These are phyloP conservation scores for Chiua sp. DNA, from an alignment of 1,284 basidiomycete species.

Conservation along the genomic window DNA sequence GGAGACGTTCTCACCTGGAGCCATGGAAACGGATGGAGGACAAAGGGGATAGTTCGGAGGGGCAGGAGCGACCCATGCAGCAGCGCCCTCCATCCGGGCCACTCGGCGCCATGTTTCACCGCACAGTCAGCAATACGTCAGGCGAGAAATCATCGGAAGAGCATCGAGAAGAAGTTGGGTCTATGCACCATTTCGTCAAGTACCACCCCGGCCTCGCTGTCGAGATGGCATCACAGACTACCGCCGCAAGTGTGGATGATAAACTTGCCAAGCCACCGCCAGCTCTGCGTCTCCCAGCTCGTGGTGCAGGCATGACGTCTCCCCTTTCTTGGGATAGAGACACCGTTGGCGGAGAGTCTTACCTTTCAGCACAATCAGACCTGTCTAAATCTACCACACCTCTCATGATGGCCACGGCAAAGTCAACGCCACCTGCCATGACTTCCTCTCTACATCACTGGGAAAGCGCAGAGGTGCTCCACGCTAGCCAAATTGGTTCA, in stretches of 20 bases:
- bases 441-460: slow-evolving; percentile 58
- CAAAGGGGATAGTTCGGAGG: slow-evolving; percentile 50
- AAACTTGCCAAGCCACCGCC: slow-evolving; percentile 31
- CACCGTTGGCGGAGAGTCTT: slow-evolving; percentile 52
- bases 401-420: slow-evolving; percentile 56
- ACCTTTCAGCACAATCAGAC: slow-evolving; percentile 51
- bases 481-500: slow-evolving; percentile 43
- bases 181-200: slow-evolving; percentile 40
- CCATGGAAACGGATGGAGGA: slow-evolving; percentile 52
- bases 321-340: slow-evolving; percentile 62
- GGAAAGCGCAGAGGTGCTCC: slow-evolving; percentile 73
- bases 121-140: slow-evolving; percentile 29
- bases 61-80: slow-evolving; percentile 32
- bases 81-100: slow-evolving; percentile 47
- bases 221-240: slow-evolving; percentile 48
- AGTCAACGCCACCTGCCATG: slow-evolving; percentile 62
- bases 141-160: slow-evolving; percentile 48
- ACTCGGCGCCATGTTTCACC: slow-evolving; percentile 66
- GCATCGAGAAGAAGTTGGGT: slow-evolving; percentile 35
- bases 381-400: slow-evolving; percentile 51
- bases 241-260: slow-evolving; percentile 13
- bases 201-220: slow-evolving; percentile 55
- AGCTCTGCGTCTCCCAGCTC: slow-evolving; percentile 48
- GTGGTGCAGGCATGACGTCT: slow-evolving; percentile 29
- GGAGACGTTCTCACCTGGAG: slow-evolving; percentile 49